Conservation (phyloP, 2,329 filamentous ascomycete genomes). For the Aspergillus latus region DNA sequence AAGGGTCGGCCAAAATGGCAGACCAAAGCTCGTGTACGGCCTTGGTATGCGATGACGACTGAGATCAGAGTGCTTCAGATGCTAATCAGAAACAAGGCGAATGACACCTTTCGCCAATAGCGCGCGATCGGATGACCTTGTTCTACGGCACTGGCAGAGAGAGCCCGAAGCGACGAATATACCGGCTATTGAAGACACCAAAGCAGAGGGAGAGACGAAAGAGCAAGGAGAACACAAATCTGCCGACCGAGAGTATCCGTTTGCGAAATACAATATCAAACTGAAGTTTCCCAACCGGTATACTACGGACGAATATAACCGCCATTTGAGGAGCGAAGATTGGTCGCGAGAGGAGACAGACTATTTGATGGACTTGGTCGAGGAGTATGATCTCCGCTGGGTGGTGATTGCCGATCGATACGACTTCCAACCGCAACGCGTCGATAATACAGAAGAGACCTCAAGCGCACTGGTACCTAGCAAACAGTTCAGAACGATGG, state of each 20-base stretch:
- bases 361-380: conserved; percentile 74
- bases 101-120: conserved; percentile 72
- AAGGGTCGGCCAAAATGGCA: conserved; percentile 51
- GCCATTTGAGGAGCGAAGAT: conserved; percentile 68
- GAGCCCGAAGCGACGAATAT: conserved; percentile 53
- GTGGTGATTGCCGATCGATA: conserved; percentile 90
- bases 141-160: conserved; percentile 78
- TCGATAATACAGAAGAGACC: conserved; percentile 28
- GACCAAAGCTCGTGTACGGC: conserved; percentile 45
- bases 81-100: conserved; percentile 55
- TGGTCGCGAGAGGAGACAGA: conserved; percentile 95
- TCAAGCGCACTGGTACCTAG: conserved; percentile 37
- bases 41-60: conserved; percentile 42
- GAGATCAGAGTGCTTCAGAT: neutral
- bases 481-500: conserved; percentile 66
- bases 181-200: conserved; percentile 37
- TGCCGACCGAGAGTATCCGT: conserved; percentile 55
- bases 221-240: conserved; percentile 35
- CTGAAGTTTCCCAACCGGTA: conserved; percentile 73
- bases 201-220: conserved; percentile 42
- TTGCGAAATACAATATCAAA: conserved; percentile 84
- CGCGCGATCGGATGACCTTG: conserved; percentile 69
- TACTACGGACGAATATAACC: conserved; percentile 80
- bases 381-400: conserved; percentile 85
- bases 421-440: conserved; percentile 55